phyloP scores from a whole-genome alignment of 352 stramenopile genomes.

The Pilasporangium apinafurcum region DNA sequence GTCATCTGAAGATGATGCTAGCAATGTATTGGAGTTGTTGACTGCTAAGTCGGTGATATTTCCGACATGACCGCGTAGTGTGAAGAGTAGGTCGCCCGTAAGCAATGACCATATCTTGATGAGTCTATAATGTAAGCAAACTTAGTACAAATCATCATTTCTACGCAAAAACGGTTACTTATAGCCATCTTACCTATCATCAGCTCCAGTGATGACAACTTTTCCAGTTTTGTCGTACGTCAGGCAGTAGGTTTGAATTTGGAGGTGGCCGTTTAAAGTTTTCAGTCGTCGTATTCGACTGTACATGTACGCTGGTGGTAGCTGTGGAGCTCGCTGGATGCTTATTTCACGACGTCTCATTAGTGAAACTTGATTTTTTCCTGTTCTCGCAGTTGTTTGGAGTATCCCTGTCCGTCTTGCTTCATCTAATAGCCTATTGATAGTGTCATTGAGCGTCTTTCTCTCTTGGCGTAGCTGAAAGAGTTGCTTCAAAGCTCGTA shows the following conservation, averaged over 20 bases:
- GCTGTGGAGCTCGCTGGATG: constrained; percentile 14
- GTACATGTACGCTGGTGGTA: constrained; percentile 64
- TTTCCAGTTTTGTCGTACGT: constrained; percentile 94
- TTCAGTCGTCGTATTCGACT: constrained; percentile 75
- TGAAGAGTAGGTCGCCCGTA: constrained; percentile 78
- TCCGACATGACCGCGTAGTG: constrained; percentile 77
- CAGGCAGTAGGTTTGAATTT: constrained; percentile 94
- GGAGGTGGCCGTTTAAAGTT: constrained; percentile 90
- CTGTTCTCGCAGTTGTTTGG: constrained; percentile 31
- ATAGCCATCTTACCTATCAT: constrained; percentile 78
- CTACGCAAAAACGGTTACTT: background rate
- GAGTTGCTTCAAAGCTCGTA: constrained; percentile 67
- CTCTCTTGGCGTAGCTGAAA: constrained; percentile 57
- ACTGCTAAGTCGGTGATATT: constrained; percentile 89
- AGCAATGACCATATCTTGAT: constrained; percentile 95
- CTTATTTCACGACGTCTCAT: constrained; percentile 45
- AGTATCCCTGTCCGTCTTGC: constrained; percentile 39
- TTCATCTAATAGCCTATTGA: constrained; percentile 26
- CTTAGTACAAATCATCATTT: constrained; percentile 1
- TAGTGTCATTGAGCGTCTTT: constrained; percentile 14
- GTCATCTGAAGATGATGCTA: constrained; percentile 85
- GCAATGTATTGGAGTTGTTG: constrained; percentile 71
- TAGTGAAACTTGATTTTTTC: constrained; percentile 51
- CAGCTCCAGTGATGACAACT: constrained; percentile 96
- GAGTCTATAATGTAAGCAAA: constrained; percentile 51